Evolutionary conservation across 371 early-diverging fungal species (phyloP).

Genomic region (Mucor circinelloides): DNA sequence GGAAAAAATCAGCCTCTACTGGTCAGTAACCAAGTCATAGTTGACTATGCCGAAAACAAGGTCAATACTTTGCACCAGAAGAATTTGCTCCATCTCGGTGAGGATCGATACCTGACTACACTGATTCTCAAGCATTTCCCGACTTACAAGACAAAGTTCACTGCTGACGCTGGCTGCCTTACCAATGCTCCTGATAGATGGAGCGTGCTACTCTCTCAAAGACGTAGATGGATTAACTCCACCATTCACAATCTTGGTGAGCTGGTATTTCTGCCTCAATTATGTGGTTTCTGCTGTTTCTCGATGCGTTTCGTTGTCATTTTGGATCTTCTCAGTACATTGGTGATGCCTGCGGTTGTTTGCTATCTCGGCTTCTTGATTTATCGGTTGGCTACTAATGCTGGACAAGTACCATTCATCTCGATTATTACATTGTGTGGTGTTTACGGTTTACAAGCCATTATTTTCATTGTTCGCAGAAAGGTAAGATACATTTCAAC

Average conservation of each 20-base stretch:
- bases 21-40: constrained; percentile 82
- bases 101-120: constrained; percentile 93
- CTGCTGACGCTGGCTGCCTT: constrained; percentile 90
- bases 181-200: constrained; percentile 96
- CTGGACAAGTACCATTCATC: constrained; percentile 54
- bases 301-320: constrained; percentile 96
- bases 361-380: constrained; percentile 76
- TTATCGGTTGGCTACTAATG: constrained; percentile 47
- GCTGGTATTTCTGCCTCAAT: constrained; percentile 77
- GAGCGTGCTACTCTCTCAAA: constrained; percentile 90
- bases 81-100: constrained; percentile 79
- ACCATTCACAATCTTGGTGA: constrained; percentile 95
- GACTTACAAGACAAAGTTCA: constrained; percentile 91
- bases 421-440: constrained; percentile 71
- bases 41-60: constrained; percentile 90
- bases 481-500: constrained; percentile 40
- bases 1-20: constrained; percentile 53
- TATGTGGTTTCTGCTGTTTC: constrained; percentile 95
- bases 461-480: constrained; percentile 82
- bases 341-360: constrained; percentile 90
- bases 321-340: constrained; percentile 86
- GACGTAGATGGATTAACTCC: constrained; percentile 97
- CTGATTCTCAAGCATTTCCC: constrained; percentile 98
- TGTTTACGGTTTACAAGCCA: constrained; percentile 81
- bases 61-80: constrained; percentile 97